Conservation (phyloP, 2,329 filamentous ascomycete species). For the Alternaria solani region DNA sequence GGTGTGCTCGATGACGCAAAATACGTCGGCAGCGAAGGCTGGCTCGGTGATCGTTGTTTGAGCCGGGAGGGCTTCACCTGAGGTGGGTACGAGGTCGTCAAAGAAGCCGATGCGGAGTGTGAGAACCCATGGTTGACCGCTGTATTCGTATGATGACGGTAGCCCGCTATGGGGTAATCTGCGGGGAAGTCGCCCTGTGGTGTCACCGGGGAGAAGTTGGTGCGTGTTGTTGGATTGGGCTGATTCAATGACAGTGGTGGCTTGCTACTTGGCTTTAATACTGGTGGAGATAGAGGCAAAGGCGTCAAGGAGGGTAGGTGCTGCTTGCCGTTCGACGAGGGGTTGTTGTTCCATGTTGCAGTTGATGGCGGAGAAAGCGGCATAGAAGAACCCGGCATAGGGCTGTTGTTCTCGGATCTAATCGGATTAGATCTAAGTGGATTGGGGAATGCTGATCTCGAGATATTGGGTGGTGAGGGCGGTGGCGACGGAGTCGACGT, state of each 20-base stretch:
- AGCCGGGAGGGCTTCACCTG: slow-evolving; percentile 8
- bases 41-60: slow-evolving; percentile 30
- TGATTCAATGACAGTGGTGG: slow-evolving; percentile 43
- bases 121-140: slow-evolving; percentile 12
- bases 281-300: slow-evolving; percentile 46
- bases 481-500: slow-evolving; percentile 47
- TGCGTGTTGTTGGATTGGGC: slow-evolving; percentile 44
- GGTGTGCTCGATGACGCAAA: slow-evolving; percentile 19
- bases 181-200: slow-evolving; percentile 23
- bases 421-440: slow-evolving; percentile 35
- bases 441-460: slow-evolving; percentile 34
- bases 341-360: slow-evolving; percentile 20
- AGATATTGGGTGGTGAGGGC: slow-evolving; percentile 36
- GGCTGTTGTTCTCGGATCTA: slow-evolving; percentile 23
- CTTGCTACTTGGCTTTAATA: slow-evolving; percentile 43
- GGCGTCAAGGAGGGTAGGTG: slow-evolving; percentile 36
- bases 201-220: slow-evolving; percentile 37
- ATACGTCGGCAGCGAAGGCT: slow-evolving; percentile 31
- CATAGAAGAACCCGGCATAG: slow-evolving; percentile 29
- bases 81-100: slow-evolving; percentile 17
- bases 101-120: slow-evolving; percentile 35
- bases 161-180: slow-evolving; percentile 25
- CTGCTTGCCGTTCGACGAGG: slow-evolving; percentile 26
- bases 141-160: slow-evolving; percentile 12
- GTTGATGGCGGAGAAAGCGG: slow-evolving; percentile 38